Evolutionary conservation across 2,329 filamentous ascomycete species (phyloP).

Genomic region (Didymella keratinophila): DNA sequence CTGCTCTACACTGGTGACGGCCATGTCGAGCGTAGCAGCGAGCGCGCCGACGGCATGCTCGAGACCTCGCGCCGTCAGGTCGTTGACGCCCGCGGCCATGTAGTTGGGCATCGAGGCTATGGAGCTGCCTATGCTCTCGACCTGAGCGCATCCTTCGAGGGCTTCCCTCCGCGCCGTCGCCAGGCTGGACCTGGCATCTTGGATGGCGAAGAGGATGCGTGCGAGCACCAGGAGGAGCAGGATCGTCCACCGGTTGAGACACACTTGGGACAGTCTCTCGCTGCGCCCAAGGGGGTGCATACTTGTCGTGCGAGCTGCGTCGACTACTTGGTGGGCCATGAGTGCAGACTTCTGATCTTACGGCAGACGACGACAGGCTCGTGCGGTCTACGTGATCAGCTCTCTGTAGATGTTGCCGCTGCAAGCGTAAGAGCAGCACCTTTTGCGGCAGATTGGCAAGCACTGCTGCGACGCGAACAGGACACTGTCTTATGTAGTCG

Average conservation of each 20-base stretch:
- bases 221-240: constrained; percentile 85
- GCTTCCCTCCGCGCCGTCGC: constrained; percentile 80
- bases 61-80: constrained; percentile 79
- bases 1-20: constrained; percentile 82
- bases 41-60: constrained; percentile 81
- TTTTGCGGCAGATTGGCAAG: no score
- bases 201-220: constrained; percentile 78
- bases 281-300: constrained; percentile 72
- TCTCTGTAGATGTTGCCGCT: no score
- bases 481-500: no score
- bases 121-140: constrained; percentile 90
- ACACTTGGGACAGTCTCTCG: constrained; percentile 90
- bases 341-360: no score
- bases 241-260: constrained; percentile 97
- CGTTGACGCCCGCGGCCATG: constrained; percentile 86
- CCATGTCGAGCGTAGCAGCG: constrained; percentile 78
- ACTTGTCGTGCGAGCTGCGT: no score
- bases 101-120: constrained; percentile 99
- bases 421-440: no score
- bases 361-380: no score
- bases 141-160: constrained; percentile 85
- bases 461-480: no score
- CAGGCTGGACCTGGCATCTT: constrained; percentile 76
- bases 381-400: no score
- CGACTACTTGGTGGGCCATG: no score